Evolutionary conservation across 139 green algal genomes (phyloP).

Genomic region (Chlorella sp.): DNA sequence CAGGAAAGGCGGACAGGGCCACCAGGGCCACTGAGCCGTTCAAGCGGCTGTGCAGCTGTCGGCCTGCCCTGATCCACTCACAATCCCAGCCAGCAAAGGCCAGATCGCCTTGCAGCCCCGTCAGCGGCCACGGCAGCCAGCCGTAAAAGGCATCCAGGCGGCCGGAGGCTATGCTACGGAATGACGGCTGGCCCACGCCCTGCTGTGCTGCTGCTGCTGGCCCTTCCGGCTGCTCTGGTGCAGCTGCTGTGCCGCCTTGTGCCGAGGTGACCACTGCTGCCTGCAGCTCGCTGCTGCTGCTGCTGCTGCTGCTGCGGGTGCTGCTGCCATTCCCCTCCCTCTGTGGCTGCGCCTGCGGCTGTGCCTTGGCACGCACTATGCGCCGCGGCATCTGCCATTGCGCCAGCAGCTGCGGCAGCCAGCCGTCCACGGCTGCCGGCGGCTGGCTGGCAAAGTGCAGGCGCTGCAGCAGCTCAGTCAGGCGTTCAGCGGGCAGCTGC

Average conservation of each 20-base stretch:
- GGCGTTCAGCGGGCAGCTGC: neutral
- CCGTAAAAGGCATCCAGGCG: constrained; percentile 22
- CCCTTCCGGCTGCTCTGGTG: neutral
- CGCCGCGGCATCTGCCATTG: neutral
- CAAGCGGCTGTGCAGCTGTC: neutral
- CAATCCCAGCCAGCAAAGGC: neutral
- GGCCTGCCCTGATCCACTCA: neutral
- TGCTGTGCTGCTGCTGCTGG: neutral
- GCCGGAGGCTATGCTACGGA: neutral
- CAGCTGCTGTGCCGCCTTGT: neutral
- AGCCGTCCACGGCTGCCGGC: neutral
- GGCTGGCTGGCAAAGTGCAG: constrained; percentile 36
- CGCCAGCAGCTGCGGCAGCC: constrained; percentile 15
- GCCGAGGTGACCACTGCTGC: no score
- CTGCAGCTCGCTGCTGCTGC: neutral
- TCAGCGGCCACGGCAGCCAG: constrained; percentile 10
- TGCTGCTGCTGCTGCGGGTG: no score
- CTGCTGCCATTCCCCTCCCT: no score
- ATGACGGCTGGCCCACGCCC: neutral
- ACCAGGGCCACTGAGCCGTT: constrained; percentile 16
- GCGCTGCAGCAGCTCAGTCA: neutral
- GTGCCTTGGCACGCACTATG: neutral
- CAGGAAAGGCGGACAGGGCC: neutral
- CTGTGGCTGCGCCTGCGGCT: no score
- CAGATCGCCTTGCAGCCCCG: neutral